These are phyloP conservation scores for Xylariales sp. DNA, from an alignment of 2,329 filamentous ascomycete species.

Conservation along the genomic window DNA sequence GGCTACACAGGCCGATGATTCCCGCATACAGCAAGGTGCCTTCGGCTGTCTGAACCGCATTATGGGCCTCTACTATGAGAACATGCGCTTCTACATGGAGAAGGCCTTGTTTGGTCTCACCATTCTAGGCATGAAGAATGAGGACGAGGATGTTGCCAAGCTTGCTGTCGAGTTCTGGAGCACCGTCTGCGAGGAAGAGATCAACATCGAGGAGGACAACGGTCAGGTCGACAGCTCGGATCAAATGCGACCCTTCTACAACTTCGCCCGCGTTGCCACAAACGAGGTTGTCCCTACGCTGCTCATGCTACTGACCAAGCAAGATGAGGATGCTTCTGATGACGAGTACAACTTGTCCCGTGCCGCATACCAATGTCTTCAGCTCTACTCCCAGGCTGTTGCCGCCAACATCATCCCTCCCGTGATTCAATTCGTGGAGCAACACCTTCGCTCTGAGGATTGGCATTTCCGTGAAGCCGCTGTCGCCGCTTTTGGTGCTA, in stretches of 20 bases:
- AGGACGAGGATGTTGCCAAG: slow-evolving; percentile 97
- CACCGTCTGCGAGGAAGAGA: slow-evolving; percentile 99
- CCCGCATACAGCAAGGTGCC: slow-evolving; percentile 87
- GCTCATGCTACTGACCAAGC: slow-evolving; percentile 83
- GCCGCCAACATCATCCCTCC: slow-evolving; percentile 77
- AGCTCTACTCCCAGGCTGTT: slow-evolving; percentile 91
- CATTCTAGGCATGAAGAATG: slow-evolving; percentile 96
- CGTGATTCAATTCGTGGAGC: slow-evolving; percentile 87
- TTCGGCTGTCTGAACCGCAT: slow-evolving; percentile 98
- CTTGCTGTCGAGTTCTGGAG: slow-evolving; percentile 99
- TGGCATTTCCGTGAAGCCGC: slow-evolving; percentile 95
- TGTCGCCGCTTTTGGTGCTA: slow-evolving; percentile 94
- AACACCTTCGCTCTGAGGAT: slow-evolving; percentile 82
- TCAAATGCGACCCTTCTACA: slow-evolving; percentile 88
- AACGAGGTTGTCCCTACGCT: slow-evolving; percentile 92
- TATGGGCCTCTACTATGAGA: slow-evolving; percentile 98
- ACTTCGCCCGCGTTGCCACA: slow-evolving; percentile 89
- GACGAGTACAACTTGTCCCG: slow-evolving; percentile 97
- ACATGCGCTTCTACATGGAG: slow-evolving; percentile 99
- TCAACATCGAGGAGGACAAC: slow-evolving; percentile 97
- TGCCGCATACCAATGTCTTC: slow-evolving; percentile 92
- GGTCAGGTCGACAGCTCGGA: slow-evolving; percentile 73
- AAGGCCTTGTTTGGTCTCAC: slow-evolving; percentile 97
- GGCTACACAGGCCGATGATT: slow-evolving; percentile 89
- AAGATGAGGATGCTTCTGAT: slow-evolving; percentile 94